Percentiles rank a stretch among this genome's conserved stretches.
Conservation (phyloP, 2,329 filamentous ascomycete genomes). For the Thelonectria olida region DNA sequence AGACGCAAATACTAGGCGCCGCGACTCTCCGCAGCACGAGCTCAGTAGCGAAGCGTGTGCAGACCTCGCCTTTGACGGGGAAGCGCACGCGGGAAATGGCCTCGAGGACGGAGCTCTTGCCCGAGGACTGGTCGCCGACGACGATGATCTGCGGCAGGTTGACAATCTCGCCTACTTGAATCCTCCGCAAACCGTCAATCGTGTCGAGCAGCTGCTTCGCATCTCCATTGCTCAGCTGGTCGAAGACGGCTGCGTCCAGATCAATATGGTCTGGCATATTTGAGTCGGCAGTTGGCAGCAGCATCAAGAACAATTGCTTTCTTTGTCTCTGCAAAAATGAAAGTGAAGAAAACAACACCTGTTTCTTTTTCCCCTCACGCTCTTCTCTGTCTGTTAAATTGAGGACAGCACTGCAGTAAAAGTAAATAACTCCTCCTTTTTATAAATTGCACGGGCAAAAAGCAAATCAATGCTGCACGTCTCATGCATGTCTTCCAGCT, state of each 20-base stretch:
- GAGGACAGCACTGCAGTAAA: neutral
- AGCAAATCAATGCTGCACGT: neutral
- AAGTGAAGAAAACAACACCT: neutral
- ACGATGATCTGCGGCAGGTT: constrained; percentile 62
- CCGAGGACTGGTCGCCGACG: constrained; percentile 68
- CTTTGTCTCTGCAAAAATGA: neutral
- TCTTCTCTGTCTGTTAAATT: neutral
- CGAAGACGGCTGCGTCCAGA: constrained; percentile 13
- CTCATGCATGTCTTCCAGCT: neutral
- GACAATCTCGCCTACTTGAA: constrained; percentile 41
- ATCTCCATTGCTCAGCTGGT: constrained; percentile 17
- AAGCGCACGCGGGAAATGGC: constrained; percentile 71
- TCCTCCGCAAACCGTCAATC: constrained; percentile 5
- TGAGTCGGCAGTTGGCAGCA: neutral
- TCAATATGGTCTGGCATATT: constrained; percentile 9
- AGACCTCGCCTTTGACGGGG: constrained; percentile 65
- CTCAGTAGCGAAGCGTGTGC: constrained; percentile 71
- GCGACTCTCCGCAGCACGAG: constrained; percentile 61
- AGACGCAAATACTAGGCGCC: constrained; percentile 43
- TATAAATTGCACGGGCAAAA: neutral
- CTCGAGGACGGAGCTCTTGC: constrained; percentile 73
- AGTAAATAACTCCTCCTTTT: neutral
- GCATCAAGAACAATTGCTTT: neutral
- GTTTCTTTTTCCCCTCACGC: neutral
- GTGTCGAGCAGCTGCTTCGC: constrained; percentile 17